A percentile compares a stretch with the other conserved stretches of the same genome.
Conservation (phyloP, 2,329 filamentous ascomycete species). For the Capronia coronata region DNA sequence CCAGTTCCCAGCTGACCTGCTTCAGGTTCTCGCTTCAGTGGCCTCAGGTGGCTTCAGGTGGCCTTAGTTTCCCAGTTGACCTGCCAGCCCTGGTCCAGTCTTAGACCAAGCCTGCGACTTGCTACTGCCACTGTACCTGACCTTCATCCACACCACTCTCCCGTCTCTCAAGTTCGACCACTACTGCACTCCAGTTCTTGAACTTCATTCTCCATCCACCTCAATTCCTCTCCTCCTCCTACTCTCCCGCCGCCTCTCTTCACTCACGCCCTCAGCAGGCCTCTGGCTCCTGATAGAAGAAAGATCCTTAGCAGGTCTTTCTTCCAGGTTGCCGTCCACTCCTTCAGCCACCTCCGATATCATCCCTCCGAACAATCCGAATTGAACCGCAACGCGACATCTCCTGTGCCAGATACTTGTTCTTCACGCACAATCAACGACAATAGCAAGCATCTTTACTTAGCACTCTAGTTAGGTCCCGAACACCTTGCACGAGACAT, state of each 20-base stretch:
- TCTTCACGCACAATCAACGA: slow-evolving; percentile 8
- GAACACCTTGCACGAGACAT: slow-evolving; percentile 13
- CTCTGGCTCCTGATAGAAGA: slow-evolving; percentile 26
- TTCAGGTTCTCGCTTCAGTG: neutral
- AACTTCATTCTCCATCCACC: slow-evolving; percentile 29
- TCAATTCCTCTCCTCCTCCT: slow-evolving; percentile 32
- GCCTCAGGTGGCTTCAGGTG: no score
- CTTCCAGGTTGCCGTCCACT: slow-evolving; percentile 30
- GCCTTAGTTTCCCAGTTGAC: slow-evolving; percentile 4
- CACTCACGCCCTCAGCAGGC: slow-evolving; percentile 12
- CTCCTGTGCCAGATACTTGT: slow-evolving; percentile 3
- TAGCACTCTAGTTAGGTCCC: neutral
- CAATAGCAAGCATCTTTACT: neutral
- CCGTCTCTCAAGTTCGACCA: neutral
- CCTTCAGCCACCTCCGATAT: slow-evolving; percentile 22
- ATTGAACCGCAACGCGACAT: slow-evolving; percentile 4
- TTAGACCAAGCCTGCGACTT: neutral
- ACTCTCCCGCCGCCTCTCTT: slow-evolving; percentile 6
- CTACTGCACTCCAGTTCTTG: slow-evolving; percentile 3
- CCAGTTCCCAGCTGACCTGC: neutral
- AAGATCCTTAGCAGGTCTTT: slow-evolving; percentile 24
- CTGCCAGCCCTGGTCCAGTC: neutral
- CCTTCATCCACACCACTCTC: slow-evolving; percentile 9
- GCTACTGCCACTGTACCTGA: slow-evolving; percentile 30
- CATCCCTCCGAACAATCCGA: neutral